Base-by-base conservation (phyloP, 805 yeast species). In the Vanderwaltozyma verrucispora region DNA sequence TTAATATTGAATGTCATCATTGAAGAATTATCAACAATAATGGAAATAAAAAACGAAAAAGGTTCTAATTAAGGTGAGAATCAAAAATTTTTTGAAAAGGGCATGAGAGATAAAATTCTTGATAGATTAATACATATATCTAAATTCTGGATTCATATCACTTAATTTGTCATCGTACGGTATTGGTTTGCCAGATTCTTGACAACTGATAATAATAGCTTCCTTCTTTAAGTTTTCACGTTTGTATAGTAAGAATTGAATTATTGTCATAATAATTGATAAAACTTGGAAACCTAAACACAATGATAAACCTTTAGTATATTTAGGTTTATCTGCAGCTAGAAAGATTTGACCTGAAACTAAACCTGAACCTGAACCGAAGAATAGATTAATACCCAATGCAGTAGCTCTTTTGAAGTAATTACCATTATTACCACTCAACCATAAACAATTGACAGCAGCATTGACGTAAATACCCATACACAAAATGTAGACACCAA, bases 141-240 rank as follows among this genome's bases (percentile, higher is more conserved):
- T 63, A 48, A 69, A 68, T 28, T 63, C 59, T 20, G 75, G 75
- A 45, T 67, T 66, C 33, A 46, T 42, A 39, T 63, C 69, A 50
- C 67, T 46, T 36, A 54, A 38, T 36, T 35, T 47, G 25, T 52
- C 67, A 33, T 57, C 53, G 28, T 59, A 53, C 18, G 60, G 59
- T 31, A 63, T 53, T 30, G 62, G 63, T 39, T 59, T 60, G 15
- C 49, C 54, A 35, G 48, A 45, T n/a, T 47, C 45, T 30, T 52
- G 54, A 42, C 59, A 64, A 24, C 48, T 48, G 24, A 57, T 50
- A 30, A 51, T 56, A 35, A 63, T 62, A 5, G 44, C 45, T 19
- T 49, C 53, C 41, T 62, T 54, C 49, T 69, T 69, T 38, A 48
- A 42, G 34, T 54, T 62, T 44, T 65, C 68, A 36, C 59, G 48